A percentile compares a stretch with the other conserved stretches of the same genome.
These are phyloP conservation scores for Pythium monospermum DNA, from an alignment of 352 stramenopile species.

Conservation along the genomic window DNA sequence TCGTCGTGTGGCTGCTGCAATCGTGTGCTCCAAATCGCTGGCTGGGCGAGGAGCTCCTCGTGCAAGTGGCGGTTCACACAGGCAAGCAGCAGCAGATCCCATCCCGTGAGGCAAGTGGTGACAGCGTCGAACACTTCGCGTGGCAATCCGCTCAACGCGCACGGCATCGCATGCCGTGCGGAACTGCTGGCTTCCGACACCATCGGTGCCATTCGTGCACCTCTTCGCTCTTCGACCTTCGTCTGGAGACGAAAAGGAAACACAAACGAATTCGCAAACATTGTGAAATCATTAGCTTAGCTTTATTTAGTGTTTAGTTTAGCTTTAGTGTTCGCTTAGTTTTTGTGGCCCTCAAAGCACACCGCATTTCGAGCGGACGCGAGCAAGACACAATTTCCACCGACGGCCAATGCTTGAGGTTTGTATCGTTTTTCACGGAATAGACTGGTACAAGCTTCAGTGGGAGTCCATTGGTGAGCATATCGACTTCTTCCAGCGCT, in stretches of 20 bases:
- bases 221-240: slow-evolving; percentile 1
- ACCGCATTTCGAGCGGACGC: slow-evolving; percentile 7
- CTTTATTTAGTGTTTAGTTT: background rate
- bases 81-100: slow-evolving; percentile 14
- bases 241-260: background rate
- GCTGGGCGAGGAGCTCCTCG: slow-evolving; percentile 13
- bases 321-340: background rate
- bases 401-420: slow-evolving; percentile 1
- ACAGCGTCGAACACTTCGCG: slow-evolving; percentile 11
- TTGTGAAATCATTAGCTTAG: slow-evolving; percentile 10
- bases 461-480: background rate
- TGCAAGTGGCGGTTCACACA: slow-evolving; percentile 7
- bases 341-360: background rate
- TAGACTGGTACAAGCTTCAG: slow-evolving; percentile 17
- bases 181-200: background rate
- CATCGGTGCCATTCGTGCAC: slow-evolving; percentile 9
- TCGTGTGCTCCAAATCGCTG: slow-evolving; percentile 3
- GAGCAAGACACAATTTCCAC: slow-evolving; percentile 16
- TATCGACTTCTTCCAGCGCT: slow-evolving; percentile 1
- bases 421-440: background rate
- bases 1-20: background rate
- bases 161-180: background rate
- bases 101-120: slow-evolving; percentile 10
- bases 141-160: slow-evolving; percentile 2
- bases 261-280: slow-evolving; percentile 16